Percentiles rank a stretch among this genome's conserved stretches.
These are phyloP conservation scores for Wickerhamomyces bovis DNA, from an alignment of 805 yeast genomes.

Conservation along the genomic window DNA sequence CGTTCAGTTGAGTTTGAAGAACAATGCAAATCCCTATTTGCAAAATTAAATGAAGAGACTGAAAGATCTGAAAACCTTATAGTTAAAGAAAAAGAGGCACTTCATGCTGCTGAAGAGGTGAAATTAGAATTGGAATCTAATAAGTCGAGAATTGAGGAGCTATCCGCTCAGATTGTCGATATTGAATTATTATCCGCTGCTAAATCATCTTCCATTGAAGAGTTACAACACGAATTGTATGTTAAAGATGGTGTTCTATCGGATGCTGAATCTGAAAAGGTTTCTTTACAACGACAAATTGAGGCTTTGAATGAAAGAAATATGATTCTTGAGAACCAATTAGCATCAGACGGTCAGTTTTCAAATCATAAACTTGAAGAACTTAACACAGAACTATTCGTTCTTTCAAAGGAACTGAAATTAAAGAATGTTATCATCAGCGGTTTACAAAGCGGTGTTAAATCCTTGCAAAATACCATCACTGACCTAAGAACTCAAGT, in stretches of 20 bases:
- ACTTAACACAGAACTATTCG: background rate
- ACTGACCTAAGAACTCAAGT: slow-evolving; percentile 1
- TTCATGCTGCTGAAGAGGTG: background rate
- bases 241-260: background rate
- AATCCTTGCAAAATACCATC: slow-evolving; percentile 1
- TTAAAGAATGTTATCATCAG: slow-evolving; percentile 5
- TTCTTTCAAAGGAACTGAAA: slow-evolving; percentile 1
- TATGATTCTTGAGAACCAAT: background rate
- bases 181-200: background rate
- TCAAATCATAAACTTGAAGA: background rate
- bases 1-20: slow-evolving; percentile 16
- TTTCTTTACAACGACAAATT: background rate
- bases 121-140: background rate
- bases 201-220: background rate
- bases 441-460: slow-evolving; percentile 4
- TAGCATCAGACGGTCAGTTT: background rate
- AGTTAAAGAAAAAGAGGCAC: background rate
- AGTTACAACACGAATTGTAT: background rate
- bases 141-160: background rate
- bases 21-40: slow-evolving; percentile 11
- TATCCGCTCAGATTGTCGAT: background rate
- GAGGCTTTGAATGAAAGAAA: background rate
- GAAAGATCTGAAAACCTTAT: slow-evolving; percentile 3
- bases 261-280: background rate
- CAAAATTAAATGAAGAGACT: slow-evolving; percentile 3